Conservation (phyloP, 345 rosid species). For the Melaleuca alternifolia region DNA sequence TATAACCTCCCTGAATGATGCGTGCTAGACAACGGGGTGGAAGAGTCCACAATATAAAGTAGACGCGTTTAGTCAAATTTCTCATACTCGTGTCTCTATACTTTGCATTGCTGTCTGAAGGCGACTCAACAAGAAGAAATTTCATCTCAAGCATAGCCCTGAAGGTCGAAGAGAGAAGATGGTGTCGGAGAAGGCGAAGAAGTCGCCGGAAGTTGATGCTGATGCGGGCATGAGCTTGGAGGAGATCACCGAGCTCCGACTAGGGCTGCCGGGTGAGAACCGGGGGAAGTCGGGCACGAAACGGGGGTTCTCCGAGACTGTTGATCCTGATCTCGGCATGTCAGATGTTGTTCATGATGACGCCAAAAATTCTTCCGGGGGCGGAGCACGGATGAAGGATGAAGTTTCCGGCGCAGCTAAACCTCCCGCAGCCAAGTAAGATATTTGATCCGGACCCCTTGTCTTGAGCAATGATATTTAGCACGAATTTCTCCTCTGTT, state of each 20-base stretch:
- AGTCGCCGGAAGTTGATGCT: conserved; percentile 15
- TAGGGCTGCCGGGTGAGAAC: conserved; percentile 47
- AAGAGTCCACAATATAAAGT: background rate
- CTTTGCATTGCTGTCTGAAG: background rate
- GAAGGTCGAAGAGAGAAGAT: background rate
- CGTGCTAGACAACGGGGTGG: background rate
- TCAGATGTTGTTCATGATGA: background rate
- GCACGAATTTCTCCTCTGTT: background rate
- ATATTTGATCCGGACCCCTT: background rate
- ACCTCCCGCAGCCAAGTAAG: conserved; percentile 27
- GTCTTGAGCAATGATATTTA: background rate
- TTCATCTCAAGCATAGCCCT: background rate
- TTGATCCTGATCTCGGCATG: background rate
- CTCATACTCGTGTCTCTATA: background rate
- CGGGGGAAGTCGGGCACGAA: conserved; percentile 24
- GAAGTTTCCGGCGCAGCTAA: conserved; percentile 8
- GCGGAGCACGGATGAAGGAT: background rate
- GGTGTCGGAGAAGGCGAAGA: background rate
- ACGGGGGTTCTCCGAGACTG: conserved; percentile 21
- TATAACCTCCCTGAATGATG: background rate
- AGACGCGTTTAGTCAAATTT: background rate
- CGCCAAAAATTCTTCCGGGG: background rate
- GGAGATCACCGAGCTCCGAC: conserved; percentile 42
- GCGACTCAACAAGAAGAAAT: background rate
- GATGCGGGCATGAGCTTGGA: conserved; percentile 14